Conservation (phyloP, 2,329 filamentous ascomycete genomes). For the Chrysoporthe cubensis region DNA sequence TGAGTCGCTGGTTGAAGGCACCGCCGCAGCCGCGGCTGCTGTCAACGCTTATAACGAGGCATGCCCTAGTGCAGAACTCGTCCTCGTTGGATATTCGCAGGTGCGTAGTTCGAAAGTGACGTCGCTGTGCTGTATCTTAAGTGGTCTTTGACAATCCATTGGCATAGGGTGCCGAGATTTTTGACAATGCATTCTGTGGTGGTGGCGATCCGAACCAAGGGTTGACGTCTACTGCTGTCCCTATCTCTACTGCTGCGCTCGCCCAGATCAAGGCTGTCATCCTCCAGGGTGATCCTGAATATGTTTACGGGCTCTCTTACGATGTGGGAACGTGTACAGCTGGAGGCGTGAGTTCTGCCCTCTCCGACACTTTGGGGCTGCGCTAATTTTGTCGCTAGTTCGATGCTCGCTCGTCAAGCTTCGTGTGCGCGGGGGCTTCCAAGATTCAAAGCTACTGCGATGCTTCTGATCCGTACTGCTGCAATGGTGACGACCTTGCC, state of each 20-base stretch:
- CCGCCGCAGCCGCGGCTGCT: slow-evolving; percentile 59
- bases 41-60: slow-evolving; percentile 61
- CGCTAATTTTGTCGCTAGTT: slow-evolving; percentile 49
- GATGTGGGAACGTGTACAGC: slow-evolving; percentile 63
- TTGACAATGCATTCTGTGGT: slow-evolving; percentile 67
- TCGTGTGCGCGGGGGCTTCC: slow-evolving; percentile 56
- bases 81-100: slow-evolving; percentile 66
- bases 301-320: slow-evolving; percentile 58
- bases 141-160: not conserved
- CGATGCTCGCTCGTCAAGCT: slow-evolving; percentile 60
- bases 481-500: slow-evolving; percentile 62
- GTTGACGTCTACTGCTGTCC: slow-evolving; percentile 47
- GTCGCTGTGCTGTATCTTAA: no score
- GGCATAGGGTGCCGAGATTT: slow-evolving; percentile 62
- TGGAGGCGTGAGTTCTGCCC: slow-evolving; percentile 53
- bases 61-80: slow-evolving; percentile 61
- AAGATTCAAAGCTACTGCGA: slow-evolving; percentile 69
- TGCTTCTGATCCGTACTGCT: slow-evolving; percentile 67
- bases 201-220: slow-evolving; percentile 54
- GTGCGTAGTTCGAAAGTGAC: slow-evolving; percentile 35
- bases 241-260: slow-evolving; percentile 51
- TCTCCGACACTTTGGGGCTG: not conserved
- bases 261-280: slow-evolving; percentile 65
- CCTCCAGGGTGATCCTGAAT: slow-evolving; percentile 67
- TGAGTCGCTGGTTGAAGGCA: slow-evolving; percentile 61